Conservation (phyloP, 2,329 filamentous ascomycete species). For the Claviceps sp. region DNA sequence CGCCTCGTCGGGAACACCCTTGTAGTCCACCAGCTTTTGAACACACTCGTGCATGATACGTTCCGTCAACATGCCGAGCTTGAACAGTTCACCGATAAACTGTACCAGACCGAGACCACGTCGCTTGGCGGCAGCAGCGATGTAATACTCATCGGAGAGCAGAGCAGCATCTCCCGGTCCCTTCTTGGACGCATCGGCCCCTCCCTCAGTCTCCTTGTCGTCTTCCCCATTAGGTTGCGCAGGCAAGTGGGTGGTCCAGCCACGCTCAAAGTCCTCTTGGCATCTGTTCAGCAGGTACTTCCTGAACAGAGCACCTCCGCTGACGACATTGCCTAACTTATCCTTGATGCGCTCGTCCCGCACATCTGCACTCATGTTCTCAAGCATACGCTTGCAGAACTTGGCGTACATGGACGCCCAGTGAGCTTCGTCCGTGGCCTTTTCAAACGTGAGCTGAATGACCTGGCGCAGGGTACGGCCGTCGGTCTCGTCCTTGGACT, state of each 20-base stretch:
- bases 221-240: conserved; percentile 51
- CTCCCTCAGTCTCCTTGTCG: conserved; percentile 54
- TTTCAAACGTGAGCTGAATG: conserved; percentile 97
- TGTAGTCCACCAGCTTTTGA: conserved; percentile 90
- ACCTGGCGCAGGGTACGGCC: conserved; percentile 92
- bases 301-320: conserved; percentile 86
- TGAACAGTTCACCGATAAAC: conserved; percentile 98
- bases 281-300: conserved; percentile 98
- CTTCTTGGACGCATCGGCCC: conserved; percentile 27
- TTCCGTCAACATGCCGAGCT: conserved; percentile 95
- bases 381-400: conserved; percentile 95
- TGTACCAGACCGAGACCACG: conserved; percentile 94
- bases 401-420: conserved; percentile 99
- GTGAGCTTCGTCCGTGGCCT: conserved; percentile 94
- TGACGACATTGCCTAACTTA: conserved; percentile 76
- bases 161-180: conserved; percentile 61
- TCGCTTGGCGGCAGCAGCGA: conserved; percentile 85
- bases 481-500: conserved; percentile 91
- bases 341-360: conserved; percentile 91
- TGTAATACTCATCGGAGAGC: conserved; percentile 93
- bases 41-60: conserved; percentile 99
- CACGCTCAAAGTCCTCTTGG: conserved; percentile 96
- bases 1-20: conserved; percentile 83
- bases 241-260: conserved; percentile 84
- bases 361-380: conserved; percentile 88